Conservation (phyloP, 2,329 filamentous ascomycete genomes). For the Beauveria asiatica region DNA sequence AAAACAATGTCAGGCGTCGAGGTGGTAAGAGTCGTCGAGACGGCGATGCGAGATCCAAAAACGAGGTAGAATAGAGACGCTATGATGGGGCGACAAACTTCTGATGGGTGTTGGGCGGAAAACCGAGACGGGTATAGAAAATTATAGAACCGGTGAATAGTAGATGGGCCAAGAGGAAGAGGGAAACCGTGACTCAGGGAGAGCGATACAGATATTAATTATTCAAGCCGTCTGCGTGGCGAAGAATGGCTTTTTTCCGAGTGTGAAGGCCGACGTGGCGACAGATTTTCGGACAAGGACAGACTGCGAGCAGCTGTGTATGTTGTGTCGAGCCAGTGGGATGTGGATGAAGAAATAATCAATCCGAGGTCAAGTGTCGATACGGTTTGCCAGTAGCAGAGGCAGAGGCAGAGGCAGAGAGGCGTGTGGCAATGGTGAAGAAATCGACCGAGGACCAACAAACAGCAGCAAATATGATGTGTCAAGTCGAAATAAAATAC, state of each 20-base stretch:
- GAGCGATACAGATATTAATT: not conserved
- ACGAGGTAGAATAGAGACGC: conserved; percentile 4
- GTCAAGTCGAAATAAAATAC: conserved; percentile 9
- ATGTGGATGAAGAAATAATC: not conserved
- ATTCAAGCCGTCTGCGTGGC: not conserved
- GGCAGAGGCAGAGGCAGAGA: not conserved
- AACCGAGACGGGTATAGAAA: conserved; percentile 10
- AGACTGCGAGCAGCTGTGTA: not conserved
- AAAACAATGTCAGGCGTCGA: not conserved
- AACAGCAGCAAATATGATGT: not conserved
- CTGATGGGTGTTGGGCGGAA: not conserved
- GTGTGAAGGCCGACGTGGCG: not conserved
- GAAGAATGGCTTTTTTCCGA: not conserved
- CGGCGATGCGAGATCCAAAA: conserved; percentile 7
- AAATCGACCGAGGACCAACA: not conserved
- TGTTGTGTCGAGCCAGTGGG: not conserved
- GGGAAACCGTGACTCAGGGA: not conserved
- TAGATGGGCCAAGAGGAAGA: conserved; percentile 11
- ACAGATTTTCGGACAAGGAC: not conserved
- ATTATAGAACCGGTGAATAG: conserved; percentile 27
- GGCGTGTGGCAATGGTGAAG: not conserved
- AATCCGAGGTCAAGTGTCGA: not conserved
- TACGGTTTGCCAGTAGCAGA: not conserved
- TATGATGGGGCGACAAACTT: not conserved
- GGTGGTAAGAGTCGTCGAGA: not conserved